Conservation (phyloP, 148 eudicot species). For the Arbutus unedo region DNA sequence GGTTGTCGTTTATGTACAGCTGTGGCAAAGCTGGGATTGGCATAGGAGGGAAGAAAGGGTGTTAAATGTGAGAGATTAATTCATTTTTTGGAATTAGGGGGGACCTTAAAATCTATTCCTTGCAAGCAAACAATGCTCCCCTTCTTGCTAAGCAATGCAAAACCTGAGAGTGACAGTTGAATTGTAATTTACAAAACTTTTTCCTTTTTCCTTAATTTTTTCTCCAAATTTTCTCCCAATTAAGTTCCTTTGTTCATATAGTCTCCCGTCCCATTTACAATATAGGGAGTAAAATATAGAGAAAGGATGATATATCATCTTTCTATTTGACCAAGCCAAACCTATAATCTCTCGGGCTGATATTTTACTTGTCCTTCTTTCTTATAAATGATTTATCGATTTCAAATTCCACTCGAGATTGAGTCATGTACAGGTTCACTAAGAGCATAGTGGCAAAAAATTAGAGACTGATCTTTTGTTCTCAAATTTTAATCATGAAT, state of each 20-base stretch:
- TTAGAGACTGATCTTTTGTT: neutral
- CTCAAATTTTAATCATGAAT: neutral
- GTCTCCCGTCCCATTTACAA: too few species aligned
- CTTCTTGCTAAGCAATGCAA: too few species aligned
- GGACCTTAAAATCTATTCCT: neutral
- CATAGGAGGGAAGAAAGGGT: neutral
- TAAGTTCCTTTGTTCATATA: too few species aligned
- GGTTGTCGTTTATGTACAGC: neutral
- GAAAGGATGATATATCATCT: too few species aligned
- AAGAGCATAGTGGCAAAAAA: neutral
- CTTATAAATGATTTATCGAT: neutral
- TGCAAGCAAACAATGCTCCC: neutral
- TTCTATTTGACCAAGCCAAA: too few species aligned
- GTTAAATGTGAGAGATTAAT: neutral
- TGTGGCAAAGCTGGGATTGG: conserved; percentile 1
- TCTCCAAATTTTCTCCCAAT: too few species aligned
- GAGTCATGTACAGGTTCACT: neutral
- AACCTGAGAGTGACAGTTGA: neutral
- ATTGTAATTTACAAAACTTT: neutral
- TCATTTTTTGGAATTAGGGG: neutral
- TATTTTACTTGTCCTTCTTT: neutral
- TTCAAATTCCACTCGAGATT: neutral
- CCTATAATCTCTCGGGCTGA: too few species aligned
- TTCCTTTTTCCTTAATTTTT: too few species aligned
- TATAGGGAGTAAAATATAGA: too few species aligned